Conservation (phyloP, 441 rosid genomes). For the Erodium trifolium region DNA sequence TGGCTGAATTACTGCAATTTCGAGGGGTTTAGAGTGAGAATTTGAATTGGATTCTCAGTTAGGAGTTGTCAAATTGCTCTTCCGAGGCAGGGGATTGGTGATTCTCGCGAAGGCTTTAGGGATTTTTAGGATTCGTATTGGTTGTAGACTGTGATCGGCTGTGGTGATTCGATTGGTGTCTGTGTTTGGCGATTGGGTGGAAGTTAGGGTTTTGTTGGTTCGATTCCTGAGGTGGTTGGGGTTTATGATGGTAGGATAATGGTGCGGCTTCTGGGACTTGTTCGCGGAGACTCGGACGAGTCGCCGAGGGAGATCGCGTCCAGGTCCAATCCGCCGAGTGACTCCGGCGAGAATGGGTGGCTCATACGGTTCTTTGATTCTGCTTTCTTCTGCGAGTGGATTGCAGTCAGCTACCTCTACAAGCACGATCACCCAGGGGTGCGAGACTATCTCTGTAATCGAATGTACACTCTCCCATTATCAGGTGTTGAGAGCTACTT, state of each 20-base stretch:
- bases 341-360: conserved; percentile 92
- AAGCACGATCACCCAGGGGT: conserved; percentile 93
- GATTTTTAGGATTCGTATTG: too few relatives aligned
- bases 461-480: conserved; percentile 93
- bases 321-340: conserved; percentile 45
- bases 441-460: conserved; percentile 90
- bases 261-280: conserved; percentile 89
- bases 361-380: conserved; percentile 96
- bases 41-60: too few relatives aligned
- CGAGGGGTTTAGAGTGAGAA: too few relatives aligned
- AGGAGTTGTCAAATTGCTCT: too few relatives aligned
- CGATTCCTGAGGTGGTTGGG: background rate
- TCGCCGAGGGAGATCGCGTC: conserved; percentile 87
- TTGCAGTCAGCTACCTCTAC: conserved; percentile 94
- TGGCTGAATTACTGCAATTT: background rate
- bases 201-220: too few relatives aligned
- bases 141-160: background rate
- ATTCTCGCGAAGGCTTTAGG: too few relatives aligned
- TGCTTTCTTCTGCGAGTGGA: conserved; percentile 98
- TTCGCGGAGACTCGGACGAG: conserved; percentile 58
- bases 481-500: conserved; percentile 63
- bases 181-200: too few relatives aligned
- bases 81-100: too few relatives aligned
- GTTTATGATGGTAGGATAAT: conserved; percentile 38
- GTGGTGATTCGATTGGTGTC: too few relatives aligned